These are phyloP conservation scores for Naegleria gruberi DNA, from an alignment of 208 protist genomes.

Conservation along the genomic window DNA sequence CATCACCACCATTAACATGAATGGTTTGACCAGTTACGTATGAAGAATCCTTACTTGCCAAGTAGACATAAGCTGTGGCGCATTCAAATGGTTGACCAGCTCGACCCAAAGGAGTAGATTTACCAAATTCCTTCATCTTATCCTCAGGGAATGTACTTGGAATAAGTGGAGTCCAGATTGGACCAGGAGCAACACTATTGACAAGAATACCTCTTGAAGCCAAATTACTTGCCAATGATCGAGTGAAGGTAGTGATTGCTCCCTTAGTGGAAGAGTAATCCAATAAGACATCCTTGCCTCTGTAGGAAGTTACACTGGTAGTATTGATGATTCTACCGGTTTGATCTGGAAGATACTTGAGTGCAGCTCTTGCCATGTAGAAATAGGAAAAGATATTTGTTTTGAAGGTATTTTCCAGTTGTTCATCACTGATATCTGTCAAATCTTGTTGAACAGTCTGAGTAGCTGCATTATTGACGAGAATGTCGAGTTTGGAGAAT, in stretches of 20 bases:
- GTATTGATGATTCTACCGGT: conserved; percentile 45
- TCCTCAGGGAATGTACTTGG: conserved; percentile 21
- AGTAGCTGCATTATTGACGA: conserved; percentile 41
- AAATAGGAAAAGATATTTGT: conserved; percentile 49
- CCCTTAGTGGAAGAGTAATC: conserved; percentile 50
- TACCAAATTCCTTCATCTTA: conserved; percentile 33
- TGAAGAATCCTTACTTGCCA: conserved; percentile 40
- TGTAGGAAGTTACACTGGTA: conserved; percentile 34
- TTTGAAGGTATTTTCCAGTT: conserved; percentile 41
- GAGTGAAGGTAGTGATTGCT: conserved; percentile 44
- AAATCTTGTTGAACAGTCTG: conserved; percentile 34
- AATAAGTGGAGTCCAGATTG: conserved; percentile 45
- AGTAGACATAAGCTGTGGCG: conserved; percentile 40
- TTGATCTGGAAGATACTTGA: conserved; percentile 31
- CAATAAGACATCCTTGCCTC: conserved; percentile 33
- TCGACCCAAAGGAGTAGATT: conserved; percentile 32
- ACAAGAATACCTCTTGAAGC: conserved; percentile 41
- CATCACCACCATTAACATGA: conserved; percentile 39
- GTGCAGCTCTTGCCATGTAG: conserved; percentile 29
- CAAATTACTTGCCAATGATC: conserved; percentile 37
- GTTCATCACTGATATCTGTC: conserved; percentile 40
- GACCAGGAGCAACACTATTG: conserved; percentile 48
- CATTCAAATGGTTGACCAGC: conserved; percentile 45
- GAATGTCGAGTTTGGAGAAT: conserved; percentile 26
- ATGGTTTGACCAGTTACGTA: conserved; percentile 44